These are phyloP conservation scores for Carex cristatella DNA, from an alignment of 176 grass and related monocot genomes.

Conservation along the genomic window DNA sequence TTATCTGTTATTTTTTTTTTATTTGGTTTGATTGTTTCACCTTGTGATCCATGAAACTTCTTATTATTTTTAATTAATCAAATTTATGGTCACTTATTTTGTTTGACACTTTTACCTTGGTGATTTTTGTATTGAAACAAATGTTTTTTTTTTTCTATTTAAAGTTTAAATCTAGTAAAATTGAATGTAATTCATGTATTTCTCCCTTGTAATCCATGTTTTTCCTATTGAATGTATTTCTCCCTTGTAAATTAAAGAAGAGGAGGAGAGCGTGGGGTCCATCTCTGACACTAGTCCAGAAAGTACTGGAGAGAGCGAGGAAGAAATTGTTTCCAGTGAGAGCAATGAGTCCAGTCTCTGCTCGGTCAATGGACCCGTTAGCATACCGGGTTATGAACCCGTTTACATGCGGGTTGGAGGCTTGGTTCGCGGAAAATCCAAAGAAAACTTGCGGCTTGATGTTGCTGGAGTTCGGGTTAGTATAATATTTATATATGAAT, in stretches of 20 bases:
- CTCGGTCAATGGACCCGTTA: background rate
- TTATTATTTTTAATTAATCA: background rate
- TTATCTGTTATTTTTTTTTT: background rate
- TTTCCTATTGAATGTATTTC: background rate
- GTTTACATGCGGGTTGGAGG: slow-evolving; percentile 22
- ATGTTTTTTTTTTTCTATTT: background rate
- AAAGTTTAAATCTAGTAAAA: background rate
- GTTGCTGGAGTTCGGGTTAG: slow-evolving; percentile 21
- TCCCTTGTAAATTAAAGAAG: slow-evolving; percentile 4
- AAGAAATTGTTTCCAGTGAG: slow-evolving; percentile 55
- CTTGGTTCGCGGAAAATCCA: slow-evolving; percentile 47
- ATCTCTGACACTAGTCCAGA: slow-evolving; percentile 45
- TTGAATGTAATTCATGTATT: background rate
- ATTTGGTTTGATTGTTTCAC: background rate
- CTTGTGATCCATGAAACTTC: background rate
- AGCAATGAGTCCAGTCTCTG: slow-evolving; percentile 29
- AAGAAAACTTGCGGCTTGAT: slow-evolving; percentile 77
- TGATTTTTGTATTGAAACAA: too few relatives aligned
- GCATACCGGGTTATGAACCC: background rate
- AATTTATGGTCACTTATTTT: background rate
- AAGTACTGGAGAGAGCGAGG: slow-evolving; percentile 50
- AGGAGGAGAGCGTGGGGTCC: slow-evolving; percentile 69
- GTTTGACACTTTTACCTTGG: too few relatives aligned
- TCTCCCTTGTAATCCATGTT: background rate
- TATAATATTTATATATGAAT: background rate